A percentile compares a stretch with the other conserved stretches of the same genome.
These are phyloP conservation scores for Colletotrichum sublineola DNA, from an alignment of 2,329 filamentous ascomycete genomes.

Conservation along the genomic window DNA sequence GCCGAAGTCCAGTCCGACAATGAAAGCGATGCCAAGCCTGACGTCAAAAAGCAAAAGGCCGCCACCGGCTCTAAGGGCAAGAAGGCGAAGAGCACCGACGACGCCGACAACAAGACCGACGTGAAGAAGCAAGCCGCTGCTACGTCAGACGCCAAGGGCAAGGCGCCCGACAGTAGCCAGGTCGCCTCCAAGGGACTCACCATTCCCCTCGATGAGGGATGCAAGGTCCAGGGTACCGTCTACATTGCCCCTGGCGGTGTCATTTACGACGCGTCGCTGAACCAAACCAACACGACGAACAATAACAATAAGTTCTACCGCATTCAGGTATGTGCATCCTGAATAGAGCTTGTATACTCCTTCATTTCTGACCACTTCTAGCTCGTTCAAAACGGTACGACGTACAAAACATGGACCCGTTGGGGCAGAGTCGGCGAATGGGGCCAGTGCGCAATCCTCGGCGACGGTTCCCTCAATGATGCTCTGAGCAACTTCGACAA, in stretches of 20 bases:
- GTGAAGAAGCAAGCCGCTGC: constrained; percentile 48
- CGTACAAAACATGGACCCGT: constrained; percentile 77
- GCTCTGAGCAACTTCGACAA: constrained; percentile 68
- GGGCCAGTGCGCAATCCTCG: constrained; percentile 63
- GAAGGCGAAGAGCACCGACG: constrained; percentile 14
- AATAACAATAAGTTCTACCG: constrained; percentile 91
- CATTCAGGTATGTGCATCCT: constrained; percentile 67
- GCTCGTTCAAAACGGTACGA: constrained; percentile 35
- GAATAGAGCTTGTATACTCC: constrained; percentile 13
- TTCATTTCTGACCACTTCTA: constrained; percentile 17
- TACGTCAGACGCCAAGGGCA: constrained; percentile 50
- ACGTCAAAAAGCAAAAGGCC: constrained; percentile 49
- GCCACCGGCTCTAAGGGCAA: constrained; percentile 41
- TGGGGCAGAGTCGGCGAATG: constrained; percentile 83
- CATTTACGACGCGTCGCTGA: constrained; percentile 84
- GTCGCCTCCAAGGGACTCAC: constrained; percentile 59
- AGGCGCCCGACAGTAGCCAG: constrained; percentile 46
- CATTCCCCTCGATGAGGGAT: constrained; percentile 66
- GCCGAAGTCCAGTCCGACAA: constrained; percentile 44
- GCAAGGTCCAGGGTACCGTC: constrained; percentile 62
- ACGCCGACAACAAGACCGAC: constrained; percentile 46
- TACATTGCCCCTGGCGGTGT: constrained; percentile 75
- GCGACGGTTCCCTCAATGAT: constrained; percentile 55
- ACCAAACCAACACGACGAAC: constrained; percentile 77
- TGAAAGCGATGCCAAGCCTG: constrained; percentile 46